A percentile compares a stretch with the other conserved stretches of the same genome.
Evolutionary conservation across 2,329 filamentous ascomycete genomes (phyloP).

Genomic region (Colletotrichum noveboracense): DNA sequence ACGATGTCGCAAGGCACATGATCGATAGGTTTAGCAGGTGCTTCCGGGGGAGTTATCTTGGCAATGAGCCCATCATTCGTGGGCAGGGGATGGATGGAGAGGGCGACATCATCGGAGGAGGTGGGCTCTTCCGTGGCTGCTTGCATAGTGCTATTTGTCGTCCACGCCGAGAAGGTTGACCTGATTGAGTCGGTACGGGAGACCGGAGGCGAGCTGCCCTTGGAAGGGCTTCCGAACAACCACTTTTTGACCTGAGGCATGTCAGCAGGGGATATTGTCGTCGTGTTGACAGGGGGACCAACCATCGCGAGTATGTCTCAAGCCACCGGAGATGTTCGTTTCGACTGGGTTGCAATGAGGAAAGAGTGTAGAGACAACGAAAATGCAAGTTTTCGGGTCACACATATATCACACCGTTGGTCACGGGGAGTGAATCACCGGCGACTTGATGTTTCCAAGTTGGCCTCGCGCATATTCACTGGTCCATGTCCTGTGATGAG

Average conservation of each 20-base stretch:
- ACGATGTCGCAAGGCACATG: constrained; percentile 65
- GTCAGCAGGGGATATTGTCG: neutral
- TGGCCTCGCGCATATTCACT: neutral
- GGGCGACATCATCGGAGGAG: neutral
- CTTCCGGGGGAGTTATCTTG: constrained; percentile 48
- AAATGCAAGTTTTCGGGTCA: neutral
- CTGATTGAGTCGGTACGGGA: neutral
- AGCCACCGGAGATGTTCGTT: neutral
- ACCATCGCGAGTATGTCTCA: neutral
- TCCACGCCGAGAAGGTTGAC: neutral
- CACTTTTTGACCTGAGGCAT: constrained; percentile 9
- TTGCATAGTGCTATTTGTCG: neutral
- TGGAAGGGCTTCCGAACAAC: neutral
- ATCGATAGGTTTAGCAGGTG: constrained; percentile 30
- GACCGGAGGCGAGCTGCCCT: neutral
- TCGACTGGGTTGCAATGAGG: neutral
- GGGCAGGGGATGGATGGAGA: constrained; percentile 44
- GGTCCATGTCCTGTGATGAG: neutral
- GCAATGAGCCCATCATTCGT: constrained; percentile 47
- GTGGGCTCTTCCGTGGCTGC: neutral
- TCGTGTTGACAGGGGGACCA: neutral
- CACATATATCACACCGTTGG: neutral
- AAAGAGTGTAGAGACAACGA: neutral
- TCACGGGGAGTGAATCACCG: neutral
- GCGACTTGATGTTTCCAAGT: neutral